Conservation (phyloP, 225 moss, liverwort and hornwort genomes). For the Lunularia cruciata region DNA sequence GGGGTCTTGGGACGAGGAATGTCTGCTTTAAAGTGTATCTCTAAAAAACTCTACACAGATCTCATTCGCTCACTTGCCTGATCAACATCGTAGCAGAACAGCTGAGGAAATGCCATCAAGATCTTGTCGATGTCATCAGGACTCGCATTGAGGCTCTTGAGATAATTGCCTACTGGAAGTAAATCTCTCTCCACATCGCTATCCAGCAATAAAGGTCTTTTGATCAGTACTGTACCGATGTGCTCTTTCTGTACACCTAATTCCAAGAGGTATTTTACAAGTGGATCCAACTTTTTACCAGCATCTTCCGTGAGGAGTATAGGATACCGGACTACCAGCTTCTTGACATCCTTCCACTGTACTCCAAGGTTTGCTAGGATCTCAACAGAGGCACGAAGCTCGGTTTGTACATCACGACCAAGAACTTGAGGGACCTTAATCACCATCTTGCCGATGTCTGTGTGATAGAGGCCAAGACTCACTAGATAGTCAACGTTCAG, state of each 20-base stretch:
- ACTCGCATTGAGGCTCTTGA: constrained; percentile 52
- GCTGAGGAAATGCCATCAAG: constrained; percentile 56
- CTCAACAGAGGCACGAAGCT: constrained; percentile 41
- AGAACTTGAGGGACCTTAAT: constrained; percentile 56
- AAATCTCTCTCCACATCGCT: constrained; percentile 61
- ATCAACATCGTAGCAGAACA: constrained; percentile 56
- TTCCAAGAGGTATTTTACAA: constrained; percentile 43
- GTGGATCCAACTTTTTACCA: constrained; percentile 42
- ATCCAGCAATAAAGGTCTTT: constrained; percentile 54
- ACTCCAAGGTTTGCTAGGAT: constrained; percentile 42
- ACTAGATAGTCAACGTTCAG: constrained; percentile 49
- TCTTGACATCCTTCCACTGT: constrained; percentile 45
- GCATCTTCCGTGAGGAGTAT: constrained; percentile 50
- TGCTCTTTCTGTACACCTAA: constrained; percentile 49
- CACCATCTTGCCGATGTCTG: constrained; percentile 55
- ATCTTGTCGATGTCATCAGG: constrained; percentile 63
- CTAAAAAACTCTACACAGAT: too few relatives aligned
- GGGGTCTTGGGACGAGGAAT: too few relatives aligned
- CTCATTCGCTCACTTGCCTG: constrained; percentile 36
- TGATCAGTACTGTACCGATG: constrained; percentile 48
- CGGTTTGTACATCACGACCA: constrained; percentile 41
- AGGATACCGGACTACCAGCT: constrained; percentile 54
- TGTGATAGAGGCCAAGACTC: constrained; percentile 44
- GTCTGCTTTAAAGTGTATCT: too few relatives aligned
- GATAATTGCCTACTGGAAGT: constrained; percentile 51